Evolutionary conservation across 2,329 filamentous ascomycete genomes (phyloP).

Genomic region (Colletotrichum lupini): DNA sequence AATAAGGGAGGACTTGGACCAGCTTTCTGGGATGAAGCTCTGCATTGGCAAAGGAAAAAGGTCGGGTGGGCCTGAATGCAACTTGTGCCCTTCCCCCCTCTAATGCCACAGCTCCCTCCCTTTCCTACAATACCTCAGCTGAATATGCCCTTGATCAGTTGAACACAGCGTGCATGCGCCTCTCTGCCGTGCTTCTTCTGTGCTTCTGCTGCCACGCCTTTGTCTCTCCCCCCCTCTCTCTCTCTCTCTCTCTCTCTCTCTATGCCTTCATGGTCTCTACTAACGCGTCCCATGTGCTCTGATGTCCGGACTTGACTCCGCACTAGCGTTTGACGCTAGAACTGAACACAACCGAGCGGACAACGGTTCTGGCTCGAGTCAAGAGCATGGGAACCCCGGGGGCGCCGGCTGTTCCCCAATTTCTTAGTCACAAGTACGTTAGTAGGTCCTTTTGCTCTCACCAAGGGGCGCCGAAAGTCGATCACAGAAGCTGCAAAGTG

Average conservation of each 20-base stretch:
- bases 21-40: conserved; percentile 8
- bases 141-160: conserved; percentile 16
- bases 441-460: neutral
- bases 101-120: neutral
- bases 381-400: conserved; percentile 20
- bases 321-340: conserved; percentile 36
- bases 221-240: neutral
- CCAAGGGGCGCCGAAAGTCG: neutral
- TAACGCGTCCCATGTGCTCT: conserved; percentile 12
- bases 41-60: neutral
- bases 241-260: too few relatives aligned
- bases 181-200: neutral
- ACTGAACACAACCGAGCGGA: conserved; percentile 16
- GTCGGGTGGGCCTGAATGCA: conserved; percentile 8
- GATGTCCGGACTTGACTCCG: conserved; percentile 28
- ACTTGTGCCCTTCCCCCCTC: conserved; percentile 10
- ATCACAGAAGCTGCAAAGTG: neutral
- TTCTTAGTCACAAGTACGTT: neutral
- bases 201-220: neutral
- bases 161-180: conserved; percentile 27
- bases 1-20: neutral
- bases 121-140: neutral
- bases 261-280: neutral
- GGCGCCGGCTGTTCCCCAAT: neutral
- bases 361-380: conserved; percentile 14